A percentile compares a stretch with the other conserved stretches of the same genome.
Evolutionary conservation across 768 basidiomycete genomes (phyloP).

Genomic region (Termitomyces sp.): DNA sequence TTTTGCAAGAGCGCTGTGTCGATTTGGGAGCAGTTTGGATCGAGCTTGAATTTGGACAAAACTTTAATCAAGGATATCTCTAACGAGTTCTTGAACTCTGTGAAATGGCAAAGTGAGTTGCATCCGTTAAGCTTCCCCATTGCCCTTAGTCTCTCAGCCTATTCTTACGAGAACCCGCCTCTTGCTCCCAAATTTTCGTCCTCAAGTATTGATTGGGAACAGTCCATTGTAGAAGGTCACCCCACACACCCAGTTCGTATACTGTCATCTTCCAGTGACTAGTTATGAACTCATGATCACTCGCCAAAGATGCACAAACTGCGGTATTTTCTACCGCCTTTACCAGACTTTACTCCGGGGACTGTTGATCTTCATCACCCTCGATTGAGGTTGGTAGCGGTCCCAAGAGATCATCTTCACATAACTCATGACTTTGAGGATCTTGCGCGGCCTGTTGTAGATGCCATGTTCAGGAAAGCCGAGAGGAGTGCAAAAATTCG

Average conservation of each 20-base stretch:
- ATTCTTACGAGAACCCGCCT: conserved; percentile 47
- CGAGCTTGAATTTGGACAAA: conserved; percentile 27
- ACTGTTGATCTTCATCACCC: conserved; percentile 44
- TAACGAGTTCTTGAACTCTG: conserved; percentile 40
- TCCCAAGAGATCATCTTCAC: conserved; percentile 36
- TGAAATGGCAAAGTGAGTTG: conserved; percentile 47
- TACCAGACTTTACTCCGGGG: conserved; percentile 39
- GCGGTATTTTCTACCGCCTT: conserved; percentile 44
- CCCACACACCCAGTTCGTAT: conserved; percentile 49
- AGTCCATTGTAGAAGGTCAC: conserved; percentile 56
- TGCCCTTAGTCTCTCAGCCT: conserved; percentile 18
- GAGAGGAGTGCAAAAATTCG: conserved; percentile 26
- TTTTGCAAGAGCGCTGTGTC: conserved; percentile 28
- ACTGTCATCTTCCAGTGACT: background rate
- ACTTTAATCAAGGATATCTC: conserved; percentile 34
- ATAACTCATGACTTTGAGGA: conserved; percentile 48
- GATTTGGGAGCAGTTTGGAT: conserved; percentile 39
- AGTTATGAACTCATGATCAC: background rate
- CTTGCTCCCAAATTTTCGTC: conserved; percentile 36
- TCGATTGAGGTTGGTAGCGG: conserved; percentile 38
- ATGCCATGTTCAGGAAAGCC: conserved; percentile 31
- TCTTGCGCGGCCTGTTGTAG: conserved; percentile 33
- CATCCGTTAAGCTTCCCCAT: no score
- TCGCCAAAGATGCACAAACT: conserved; percentile 51
- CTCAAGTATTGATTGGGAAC: conserved; percentile 53